A percentile compares a stretch with the other conserved stretches of the same genome.
Evolutionary conservation across 441 rosid genomes (phyloP).

Genomic region (Manihot esculenta): DNA sequence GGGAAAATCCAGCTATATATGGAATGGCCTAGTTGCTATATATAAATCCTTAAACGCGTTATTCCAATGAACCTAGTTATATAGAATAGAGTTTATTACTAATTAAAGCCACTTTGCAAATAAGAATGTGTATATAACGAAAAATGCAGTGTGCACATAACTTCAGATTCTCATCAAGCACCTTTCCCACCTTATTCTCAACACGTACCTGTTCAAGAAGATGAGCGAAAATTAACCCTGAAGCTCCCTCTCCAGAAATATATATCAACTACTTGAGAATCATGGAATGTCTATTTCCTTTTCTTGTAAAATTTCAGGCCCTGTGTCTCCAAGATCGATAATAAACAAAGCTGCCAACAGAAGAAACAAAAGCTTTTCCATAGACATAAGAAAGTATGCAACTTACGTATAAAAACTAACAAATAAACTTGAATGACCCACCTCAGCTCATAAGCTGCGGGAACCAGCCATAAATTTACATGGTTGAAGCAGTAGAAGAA

Average conservation of each 20-base stretch:
- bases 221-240: not conserved
- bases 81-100: not conserved
- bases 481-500: constrained; percentile 2
- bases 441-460: not conserved
- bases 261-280: not conserved
- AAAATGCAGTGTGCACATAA: not conserved
- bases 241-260: constrained; percentile 2
- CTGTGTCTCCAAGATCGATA: not conserved
- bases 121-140: not conserved
- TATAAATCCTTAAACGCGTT: not conserved
- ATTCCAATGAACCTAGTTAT: not conserved
- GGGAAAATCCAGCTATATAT: too few species aligned
- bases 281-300: not conserved
- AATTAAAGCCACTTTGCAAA: not conserved
- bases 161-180: not conserved
- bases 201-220: constrained; percentile 14
- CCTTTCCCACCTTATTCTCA: not conserved
- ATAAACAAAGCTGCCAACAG: not conserved
- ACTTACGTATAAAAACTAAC: too few species aligned
- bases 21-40: not conserved
- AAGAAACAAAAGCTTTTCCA: not conserved
- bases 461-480: not conserved
- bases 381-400: too few species aligned
- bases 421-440: not conserved
- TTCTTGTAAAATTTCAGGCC: not conserved